phyloP scores from a whole-genome alignment of 83 land plant genomes.

The Picea abies region DNA sequence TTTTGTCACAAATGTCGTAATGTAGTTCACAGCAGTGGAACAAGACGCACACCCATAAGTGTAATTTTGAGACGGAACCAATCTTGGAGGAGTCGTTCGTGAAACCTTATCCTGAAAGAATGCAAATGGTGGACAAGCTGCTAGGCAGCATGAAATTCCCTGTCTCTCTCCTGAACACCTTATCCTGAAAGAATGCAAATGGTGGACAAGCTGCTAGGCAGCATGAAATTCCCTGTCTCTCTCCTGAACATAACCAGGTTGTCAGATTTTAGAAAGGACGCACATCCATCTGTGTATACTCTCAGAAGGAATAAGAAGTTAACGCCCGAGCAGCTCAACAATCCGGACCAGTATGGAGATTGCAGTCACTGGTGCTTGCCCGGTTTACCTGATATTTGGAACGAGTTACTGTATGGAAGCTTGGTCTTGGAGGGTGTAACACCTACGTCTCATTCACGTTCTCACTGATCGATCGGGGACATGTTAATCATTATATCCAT shows the following conservation, averaged over 20 bases:
- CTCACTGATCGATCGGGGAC: too few relatives aligned
- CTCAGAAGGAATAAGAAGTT: too few relatives aligned
- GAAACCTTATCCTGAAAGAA: slow-evolving; percentile 17
- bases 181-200: slow-evolving; percentile 22
- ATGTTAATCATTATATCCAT: too few relatives aligned
- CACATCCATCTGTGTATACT: too few relatives aligned
- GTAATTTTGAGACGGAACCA: slow-evolving; percentile 23
- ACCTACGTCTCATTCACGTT: too few relatives aligned
- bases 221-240: slow-evolving; percentile 31
- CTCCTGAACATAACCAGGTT: slow-evolving; percentile 47
- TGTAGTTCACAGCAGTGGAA: slow-evolving; percentile 23
- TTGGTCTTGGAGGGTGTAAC: too few relatives aligned
- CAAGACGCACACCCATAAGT: slow-evolving; percentile 7
- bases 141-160: slow-evolving; percentile 25
- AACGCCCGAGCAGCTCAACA: too few relatives aligned
- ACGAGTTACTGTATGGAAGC: too few relatives aligned
- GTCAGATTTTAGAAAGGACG: too few relatives aligned
- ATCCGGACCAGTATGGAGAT: too few relatives aligned
- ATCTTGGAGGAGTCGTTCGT: not conserved
- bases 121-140: slow-evolving; percentile 14
- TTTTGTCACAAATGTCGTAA: not conserved
- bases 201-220: slow-evolving; percentile 4
- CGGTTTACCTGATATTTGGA: too few relatives aligned
- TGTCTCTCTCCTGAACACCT: slow-evolving; percentile 53
- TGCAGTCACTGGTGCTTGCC: too few relatives aligned